phyloP scores from a whole-genome alignment of 306 rosid species.

The Psophocarpus tetragonolobus region DNA sequence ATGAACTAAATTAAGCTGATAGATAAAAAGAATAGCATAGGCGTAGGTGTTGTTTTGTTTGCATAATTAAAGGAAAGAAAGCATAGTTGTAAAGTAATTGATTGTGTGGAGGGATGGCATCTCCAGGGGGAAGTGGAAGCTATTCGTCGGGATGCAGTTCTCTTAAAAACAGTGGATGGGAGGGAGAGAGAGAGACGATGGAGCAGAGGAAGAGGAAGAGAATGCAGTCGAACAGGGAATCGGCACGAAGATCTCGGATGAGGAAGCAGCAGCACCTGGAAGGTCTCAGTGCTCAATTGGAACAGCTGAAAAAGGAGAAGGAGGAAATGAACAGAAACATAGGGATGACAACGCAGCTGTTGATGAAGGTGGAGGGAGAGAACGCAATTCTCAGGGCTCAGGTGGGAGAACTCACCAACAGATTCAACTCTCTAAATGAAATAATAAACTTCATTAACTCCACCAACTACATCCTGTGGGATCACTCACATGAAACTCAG shows the following conservation, averaged over 20 bases:
- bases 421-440: slow-evolving; percentile 70
- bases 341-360: slow-evolving; percentile 52
- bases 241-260: slow-evolving; percentile 79
- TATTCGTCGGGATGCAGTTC: slow-evolving; percentile 49
- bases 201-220: slow-evolving; percentile 86
- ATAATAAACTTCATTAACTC: slow-evolving; percentile 56
- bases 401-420: slow-evolving; percentile 68
- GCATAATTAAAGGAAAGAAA: background rate
- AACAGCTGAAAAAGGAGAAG: slow-evolving; percentile 58
- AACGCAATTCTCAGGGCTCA: slow-evolving; percentile 74
- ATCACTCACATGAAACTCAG: slow-evolving; percentile 19
- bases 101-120: too few relatives aligned
- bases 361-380: slow-evolving; percentile 59
- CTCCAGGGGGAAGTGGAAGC: slow-evolving; percentile 57
- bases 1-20: slow-evolving; percentile 34
- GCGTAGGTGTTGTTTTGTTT: too few relatives aligned
- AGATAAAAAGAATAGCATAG: background rate
- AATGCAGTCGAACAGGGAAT: slow-evolving; percentile 83
- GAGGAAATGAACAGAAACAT: slow-evolving; percentile 47
- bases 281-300: slow-evolving; percentile 45
- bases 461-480: slow-evolving; percentile 17
- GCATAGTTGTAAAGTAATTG: too few relatives aligned
- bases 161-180: slow-evolving; percentile 56
- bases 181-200: slow-evolving; percentile 47
- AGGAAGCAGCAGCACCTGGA: slow-evolving; percentile 73